Evolutionary conservation across 495 filamentous ascomycete species (phyloP).

Genomic region (Aspergillus coremiiformis): DNA sequence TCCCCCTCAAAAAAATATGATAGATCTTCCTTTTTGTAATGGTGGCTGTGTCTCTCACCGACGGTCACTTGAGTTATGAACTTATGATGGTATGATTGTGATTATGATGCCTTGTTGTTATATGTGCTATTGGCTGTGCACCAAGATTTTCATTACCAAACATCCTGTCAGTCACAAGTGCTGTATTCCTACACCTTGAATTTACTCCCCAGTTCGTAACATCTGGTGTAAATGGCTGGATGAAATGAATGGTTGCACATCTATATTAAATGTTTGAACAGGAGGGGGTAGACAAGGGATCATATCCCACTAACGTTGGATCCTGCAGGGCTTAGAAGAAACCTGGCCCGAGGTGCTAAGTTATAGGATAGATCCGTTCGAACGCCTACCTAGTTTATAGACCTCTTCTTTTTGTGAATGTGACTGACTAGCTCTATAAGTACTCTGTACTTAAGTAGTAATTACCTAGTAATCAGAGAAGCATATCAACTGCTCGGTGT

Average conservation of each 20-base stretch:
- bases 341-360: not conserved
- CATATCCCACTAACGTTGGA: not conserved
- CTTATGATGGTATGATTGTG: not conserved
- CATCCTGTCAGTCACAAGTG: not conserved
- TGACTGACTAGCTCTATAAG: too few relatives aligned
- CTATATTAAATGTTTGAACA: too few relatives aligned
- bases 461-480: too few relatives aligned
- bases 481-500: not conserved
- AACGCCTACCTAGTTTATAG: not conserved
- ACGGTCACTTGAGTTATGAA: not conserved
- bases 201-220: not conserved
- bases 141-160: not conserved
- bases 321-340: not conserved
- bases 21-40: not conserved
- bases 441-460: not conserved
- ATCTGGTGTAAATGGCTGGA: not conserved
- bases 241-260: too few relatives aligned
- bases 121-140: not conserved
- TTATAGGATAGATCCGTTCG: not conserved
- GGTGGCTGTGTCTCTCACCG: not conserved
- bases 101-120: not conserved
- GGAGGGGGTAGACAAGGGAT: not conserved
- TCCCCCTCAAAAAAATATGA: not conserved
- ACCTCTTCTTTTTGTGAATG: not conserved
- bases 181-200: not conserved